A percentile compares a stretch with the other conserved stretches of the same genome.
Conservation (phyloP, 208 protist species). For the Leishmania mexicana region DNA sequence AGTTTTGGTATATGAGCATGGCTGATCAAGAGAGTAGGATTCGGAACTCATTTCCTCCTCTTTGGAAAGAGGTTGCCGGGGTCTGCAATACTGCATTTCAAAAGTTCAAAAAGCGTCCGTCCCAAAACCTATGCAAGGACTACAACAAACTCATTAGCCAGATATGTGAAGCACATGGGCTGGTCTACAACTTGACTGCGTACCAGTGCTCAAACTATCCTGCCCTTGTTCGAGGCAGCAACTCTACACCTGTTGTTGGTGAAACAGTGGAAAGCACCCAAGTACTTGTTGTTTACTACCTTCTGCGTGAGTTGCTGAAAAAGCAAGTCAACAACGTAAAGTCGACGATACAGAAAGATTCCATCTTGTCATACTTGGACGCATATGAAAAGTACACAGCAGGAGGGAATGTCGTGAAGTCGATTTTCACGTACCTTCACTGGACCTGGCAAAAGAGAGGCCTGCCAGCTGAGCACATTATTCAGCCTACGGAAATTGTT, state of each 20-base stretch:
- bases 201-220: slow-evolving; percentile 71
- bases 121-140: slow-evolving; percentile 31
- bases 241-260: slow-evolving; percentile 51
- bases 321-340: slow-evolving; percentile 49
- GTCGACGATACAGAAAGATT: slow-evolving; percentile 29
- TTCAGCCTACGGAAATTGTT: slow-evolving; percentile 76
- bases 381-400: slow-evolving; percentile 71
- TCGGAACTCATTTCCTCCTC: slow-evolving; percentile 30
- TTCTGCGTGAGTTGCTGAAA: slow-evolving; percentile 75
- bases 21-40: slow-evolving; percentile 7
- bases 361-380: slow-evolving; percentile 55
- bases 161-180: slow-evolving; percentile 46
- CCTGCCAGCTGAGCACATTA: slow-evolving; percentile 63
- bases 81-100: slow-evolving; percentile 38
- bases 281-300: slow-evolving; percentile 81
- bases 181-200: slow-evolving; percentile 61
- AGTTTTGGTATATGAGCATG: slow-evolving; percentile 5
- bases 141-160: slow-evolving; percentile 51
- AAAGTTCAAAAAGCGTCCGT: slow-evolving; percentile 34
- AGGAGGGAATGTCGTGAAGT: slow-evolving; percentile 65
- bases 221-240: slow-evolving; percentile 57
- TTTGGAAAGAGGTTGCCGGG: slow-evolving; percentile 40
- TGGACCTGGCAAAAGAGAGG: slow-evolving; percentile 83
- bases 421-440: slow-evolving; percentile 83
- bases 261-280: slow-evolving; percentile 70